phyloP scores from a whole-genome alignment of 2,329 filamentous ascomycete species.

The Neopestalotiopsis sp. region DNA sequence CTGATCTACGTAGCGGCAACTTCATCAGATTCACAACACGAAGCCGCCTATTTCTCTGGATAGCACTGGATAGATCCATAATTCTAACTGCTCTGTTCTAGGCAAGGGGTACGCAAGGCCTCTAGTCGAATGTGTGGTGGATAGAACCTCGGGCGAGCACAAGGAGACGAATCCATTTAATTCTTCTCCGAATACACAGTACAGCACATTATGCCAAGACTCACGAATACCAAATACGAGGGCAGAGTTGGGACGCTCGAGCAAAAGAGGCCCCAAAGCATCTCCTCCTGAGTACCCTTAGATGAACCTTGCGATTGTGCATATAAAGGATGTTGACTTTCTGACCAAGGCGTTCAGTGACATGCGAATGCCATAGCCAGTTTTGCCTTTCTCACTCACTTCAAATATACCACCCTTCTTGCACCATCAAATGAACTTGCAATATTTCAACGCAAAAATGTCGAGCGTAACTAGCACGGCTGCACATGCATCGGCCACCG shows the following conservation, averaged over 20 bases:
- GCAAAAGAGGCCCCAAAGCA: background rate
- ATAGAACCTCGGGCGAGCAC: background rate
- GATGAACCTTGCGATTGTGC: background rate
- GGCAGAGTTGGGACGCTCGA: background rate
- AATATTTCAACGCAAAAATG: background rate
- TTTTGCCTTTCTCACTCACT: background rate
- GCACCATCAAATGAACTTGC: background rate
- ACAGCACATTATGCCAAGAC: background rate
- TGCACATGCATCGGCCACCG: constrained; percentile 24
- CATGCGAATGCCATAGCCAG: background rate
- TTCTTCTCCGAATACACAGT: background rate
- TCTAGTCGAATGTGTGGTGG: background rate
- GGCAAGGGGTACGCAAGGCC: background rate
- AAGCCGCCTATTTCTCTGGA: background rate
- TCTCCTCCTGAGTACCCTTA: background rate
- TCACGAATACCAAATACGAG: background rate
- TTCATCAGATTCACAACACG: background rate
- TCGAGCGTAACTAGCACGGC: constrained; percentile 18
- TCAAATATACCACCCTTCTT: background rate
- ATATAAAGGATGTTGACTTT: background rate
- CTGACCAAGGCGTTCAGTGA: background rate
- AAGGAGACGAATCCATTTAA: background rate
- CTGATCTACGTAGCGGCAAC: background rate
- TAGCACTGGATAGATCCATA: background rate
- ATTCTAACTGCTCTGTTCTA: background rate